A percentile compares a stretch with the other conserved stretches of the same genome.
Evolutionary conservation across 73 alveolate genomes (phyloP).

Genomic region (Tetrahymena borealis): DNA sequence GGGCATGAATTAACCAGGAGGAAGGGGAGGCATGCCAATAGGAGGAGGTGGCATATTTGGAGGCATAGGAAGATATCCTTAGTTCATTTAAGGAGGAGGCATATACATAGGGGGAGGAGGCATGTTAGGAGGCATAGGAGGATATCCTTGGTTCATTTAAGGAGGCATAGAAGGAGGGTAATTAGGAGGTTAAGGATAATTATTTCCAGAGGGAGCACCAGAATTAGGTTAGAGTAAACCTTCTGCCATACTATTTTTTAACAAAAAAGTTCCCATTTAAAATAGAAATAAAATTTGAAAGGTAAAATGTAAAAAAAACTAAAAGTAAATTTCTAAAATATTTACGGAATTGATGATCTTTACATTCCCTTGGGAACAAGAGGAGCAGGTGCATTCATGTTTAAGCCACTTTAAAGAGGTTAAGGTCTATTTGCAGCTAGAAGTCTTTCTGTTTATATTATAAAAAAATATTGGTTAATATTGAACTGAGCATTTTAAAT

Average conservation of each 20-base stretch:
- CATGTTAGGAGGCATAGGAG: constrained; percentile 6
- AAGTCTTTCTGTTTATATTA: constrained; percentile 25
- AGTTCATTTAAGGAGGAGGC: constrained; percentile 3
- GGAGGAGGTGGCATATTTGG: constrained; percentile 27
- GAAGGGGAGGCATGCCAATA: constrained; percentile 23
- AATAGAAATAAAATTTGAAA: no score
- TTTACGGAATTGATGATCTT: background rate
- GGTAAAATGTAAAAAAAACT: no score
- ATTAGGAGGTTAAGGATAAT: background rate
- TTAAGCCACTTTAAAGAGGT: background rate
- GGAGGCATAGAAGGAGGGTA: background rate
- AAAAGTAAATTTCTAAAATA: no score
- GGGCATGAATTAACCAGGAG: background rate
- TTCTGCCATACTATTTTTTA: background rate
- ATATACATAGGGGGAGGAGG: constrained; percentile 36
- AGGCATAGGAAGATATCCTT: constrained; percentile 21
- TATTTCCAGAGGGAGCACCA: background rate
- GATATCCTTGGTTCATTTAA: no score
- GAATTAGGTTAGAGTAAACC: background rate
- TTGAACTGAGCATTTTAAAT: no score
- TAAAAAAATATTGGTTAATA: no score
- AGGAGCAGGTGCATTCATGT: constrained; percentile 2
- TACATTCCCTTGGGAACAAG: constrained; percentile 13
- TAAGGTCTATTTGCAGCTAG: constrained; percentile 39
- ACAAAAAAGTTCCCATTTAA: no score